Evolutionary conservation across 169 alveolate species (phyloP).

Genomic region (Eimeria brunetti): DNA sequence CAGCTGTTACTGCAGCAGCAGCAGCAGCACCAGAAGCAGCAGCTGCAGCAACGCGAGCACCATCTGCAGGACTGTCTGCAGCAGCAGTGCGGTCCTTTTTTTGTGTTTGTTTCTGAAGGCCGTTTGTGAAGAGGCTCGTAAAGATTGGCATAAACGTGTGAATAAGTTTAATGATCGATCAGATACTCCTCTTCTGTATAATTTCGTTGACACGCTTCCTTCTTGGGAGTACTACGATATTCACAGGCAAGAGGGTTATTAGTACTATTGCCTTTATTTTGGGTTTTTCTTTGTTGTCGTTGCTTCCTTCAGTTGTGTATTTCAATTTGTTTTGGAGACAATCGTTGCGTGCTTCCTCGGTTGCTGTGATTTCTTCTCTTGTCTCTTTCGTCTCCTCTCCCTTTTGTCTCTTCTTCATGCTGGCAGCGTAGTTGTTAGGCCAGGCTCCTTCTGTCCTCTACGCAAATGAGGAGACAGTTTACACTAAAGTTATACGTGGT

Average conservation of each 20-base stretch:
- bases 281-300: neutral
- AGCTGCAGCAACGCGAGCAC: neutral
- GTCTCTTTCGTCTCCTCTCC: too few relatives aligned
- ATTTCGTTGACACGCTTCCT: conserved; percentile 89
- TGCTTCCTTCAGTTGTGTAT: neutral
- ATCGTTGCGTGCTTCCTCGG: too few relatives aligned
- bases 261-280: neutral
- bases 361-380: too few relatives aligned
- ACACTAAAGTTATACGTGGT: too few relatives aligned
- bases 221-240: conserved; percentile 92
- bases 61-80: neutral
- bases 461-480: too few relatives aligned
- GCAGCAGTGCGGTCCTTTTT: conserved; percentile 7
- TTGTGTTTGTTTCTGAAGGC: neutral
- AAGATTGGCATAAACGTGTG: conserved; percentile 87
- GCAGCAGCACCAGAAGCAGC: neutral
- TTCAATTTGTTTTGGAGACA: too few relatives aligned
- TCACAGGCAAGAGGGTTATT: conserved; percentile 82
- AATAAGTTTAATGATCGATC: conserved; percentile 89
- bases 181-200: conserved; percentile 90
- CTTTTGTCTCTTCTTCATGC: too few relatives aligned
- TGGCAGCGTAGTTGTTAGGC: too few relatives aligned
- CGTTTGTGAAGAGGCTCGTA: neutral
- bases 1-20: neutral
- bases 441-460: too few relatives aligned